phyloP scores from a whole-genome alignment of 2,329 filamentous ascomycete genomes.

The Aspergillus eucalypticola region DNA sequence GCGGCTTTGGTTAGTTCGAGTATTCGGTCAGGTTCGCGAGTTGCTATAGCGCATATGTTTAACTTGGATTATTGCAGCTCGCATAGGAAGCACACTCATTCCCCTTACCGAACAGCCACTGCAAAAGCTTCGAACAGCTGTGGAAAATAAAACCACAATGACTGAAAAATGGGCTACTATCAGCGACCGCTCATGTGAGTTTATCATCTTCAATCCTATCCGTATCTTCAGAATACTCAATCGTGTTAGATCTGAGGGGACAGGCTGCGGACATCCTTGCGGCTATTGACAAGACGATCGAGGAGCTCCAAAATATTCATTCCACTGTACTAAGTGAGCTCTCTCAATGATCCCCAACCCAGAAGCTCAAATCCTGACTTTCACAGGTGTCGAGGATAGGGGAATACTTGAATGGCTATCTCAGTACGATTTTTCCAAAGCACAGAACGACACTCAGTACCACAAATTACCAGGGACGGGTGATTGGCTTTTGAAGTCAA shows the following conservation, averaged over 20 bases:
- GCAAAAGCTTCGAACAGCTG: background rate
- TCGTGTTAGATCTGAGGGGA: background rate
- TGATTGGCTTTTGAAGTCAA: background rate
- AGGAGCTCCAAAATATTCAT: background rate
- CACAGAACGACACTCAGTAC: background rate
- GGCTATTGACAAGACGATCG: background rate
- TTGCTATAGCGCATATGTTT: too few relatives aligned
- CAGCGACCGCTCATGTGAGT: background rate
- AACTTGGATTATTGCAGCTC: background rate
- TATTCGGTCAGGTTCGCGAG: too few relatives aligned
- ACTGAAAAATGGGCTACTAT: background rate
- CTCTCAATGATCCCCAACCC: background rate
- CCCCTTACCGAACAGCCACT: background rate
- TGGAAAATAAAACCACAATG: too few relatives aligned
- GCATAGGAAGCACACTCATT: background rate
- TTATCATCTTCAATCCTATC: background rate
- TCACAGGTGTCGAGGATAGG: background rate
- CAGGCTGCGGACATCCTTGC: background rate
- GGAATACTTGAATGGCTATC: constrained; percentile 3
- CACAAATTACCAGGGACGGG: background rate
- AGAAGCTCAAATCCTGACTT: background rate
- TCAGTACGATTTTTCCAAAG: background rate
- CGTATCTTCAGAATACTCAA: background rate
- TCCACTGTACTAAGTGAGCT: background rate
- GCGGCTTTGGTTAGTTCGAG: too few relatives aligned